phyloP scores from a whole-genome alignment of 352 stramenopile species.

The Phytophthora ramorum region DNA sequence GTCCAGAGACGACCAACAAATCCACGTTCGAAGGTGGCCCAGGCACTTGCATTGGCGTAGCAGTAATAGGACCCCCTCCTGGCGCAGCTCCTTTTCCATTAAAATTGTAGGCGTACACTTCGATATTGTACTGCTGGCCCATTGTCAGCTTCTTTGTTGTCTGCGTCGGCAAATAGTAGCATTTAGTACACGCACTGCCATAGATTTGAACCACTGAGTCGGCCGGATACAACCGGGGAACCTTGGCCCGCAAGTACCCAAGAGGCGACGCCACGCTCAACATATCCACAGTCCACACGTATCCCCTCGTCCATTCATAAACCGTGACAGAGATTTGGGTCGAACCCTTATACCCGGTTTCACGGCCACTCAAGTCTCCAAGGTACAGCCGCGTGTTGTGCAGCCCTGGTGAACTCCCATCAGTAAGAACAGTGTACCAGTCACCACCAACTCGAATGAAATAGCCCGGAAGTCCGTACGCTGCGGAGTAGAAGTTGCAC shows the following conservation, averaged over 20 bases:
- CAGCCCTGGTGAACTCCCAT: conserved; percentile 50
- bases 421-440: conserved; percentile 78
- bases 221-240: conserved; percentile 54
- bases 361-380: conserved; percentile 62
- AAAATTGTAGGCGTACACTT: conserved; percentile 78
- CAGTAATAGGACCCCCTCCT: conserved; percentile 33
- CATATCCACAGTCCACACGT: conserved; percentile 69
- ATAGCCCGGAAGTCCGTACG: conserved; percentile 69
- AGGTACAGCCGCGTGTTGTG: conserved; percentile 56
- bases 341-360: conserved; percentile 58
- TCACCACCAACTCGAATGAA: conserved; percentile 58
- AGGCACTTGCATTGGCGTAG: conserved; percentile 87
- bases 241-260: conserved; percentile 57
- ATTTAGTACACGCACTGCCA: conserved; percentile 61
- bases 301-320: conserved; percentile 80
- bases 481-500: conserved; percentile 59
- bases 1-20: conserved; percentile 87
- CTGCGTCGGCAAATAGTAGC: conserved; percentile 71
- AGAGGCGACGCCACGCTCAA: conserved; percentile 51
- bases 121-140: conserved; percentile 82
- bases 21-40: conserved; percentile 86
- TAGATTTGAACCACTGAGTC: conserved; percentile 51
- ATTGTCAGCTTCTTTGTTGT: conserved; percentile 55
- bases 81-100: conserved; percentile 68
- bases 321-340: conserved; percentile 50